Evolutionary conservation across 768 basidiomycete species (phyloP), one percentile per base, ranked within the genome.

Genomic region (Rhizopogon salebrosus): DNA sequence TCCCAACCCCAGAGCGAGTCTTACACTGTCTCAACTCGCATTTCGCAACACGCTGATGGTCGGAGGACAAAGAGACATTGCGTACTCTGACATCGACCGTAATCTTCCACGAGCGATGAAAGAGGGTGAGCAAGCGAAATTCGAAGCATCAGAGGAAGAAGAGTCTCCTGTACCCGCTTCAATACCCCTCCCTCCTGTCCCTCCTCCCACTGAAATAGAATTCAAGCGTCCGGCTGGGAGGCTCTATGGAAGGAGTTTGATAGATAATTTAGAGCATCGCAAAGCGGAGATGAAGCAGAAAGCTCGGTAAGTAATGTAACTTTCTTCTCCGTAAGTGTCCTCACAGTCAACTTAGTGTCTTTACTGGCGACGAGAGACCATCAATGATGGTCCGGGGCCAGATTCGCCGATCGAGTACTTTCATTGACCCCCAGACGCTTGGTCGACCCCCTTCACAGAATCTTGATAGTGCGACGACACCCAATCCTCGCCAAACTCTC

Each of bases 311-410:
- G 75, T 58, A n/a, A 31, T 10, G 36, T 4, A 16, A 46, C 10
- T 49, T 40, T 37, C 4, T 23, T 40, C 16, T 56, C 51, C n/a
- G 24, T 42, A 16, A n/a, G 22, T 11, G 10, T 24, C 34, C 35
- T 41, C 46, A 22, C 23, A 22, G 45, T 51, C 34, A 31, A 50
- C 24, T 36, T 20, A 95, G 94, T 51, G 86, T 90, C 13, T 97
- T 97, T 67, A 83, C 75, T 50, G 94, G 94, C 13, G 94, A 97
- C 62, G 79, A 87, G 57, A 76, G 93, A 53, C 92, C 94, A 9
- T 88, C 91, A 4, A 95, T 95, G 94, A 95, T 95, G 92, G 81
- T 85, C 31, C 81, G 93, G 56, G 72, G 75, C 35, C 68, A 72
- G 39, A 66, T 74, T 34, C 69, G 76, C 52, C 83, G 80, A 18